Percentiles rank a stretch among this genome's conserved stretches.
These are phyloP conservation scores for Colletotrichum incanum DNA, from an alignment of 2,329 filamentous ascomycete species.

Conservation along the genomic window DNA sequence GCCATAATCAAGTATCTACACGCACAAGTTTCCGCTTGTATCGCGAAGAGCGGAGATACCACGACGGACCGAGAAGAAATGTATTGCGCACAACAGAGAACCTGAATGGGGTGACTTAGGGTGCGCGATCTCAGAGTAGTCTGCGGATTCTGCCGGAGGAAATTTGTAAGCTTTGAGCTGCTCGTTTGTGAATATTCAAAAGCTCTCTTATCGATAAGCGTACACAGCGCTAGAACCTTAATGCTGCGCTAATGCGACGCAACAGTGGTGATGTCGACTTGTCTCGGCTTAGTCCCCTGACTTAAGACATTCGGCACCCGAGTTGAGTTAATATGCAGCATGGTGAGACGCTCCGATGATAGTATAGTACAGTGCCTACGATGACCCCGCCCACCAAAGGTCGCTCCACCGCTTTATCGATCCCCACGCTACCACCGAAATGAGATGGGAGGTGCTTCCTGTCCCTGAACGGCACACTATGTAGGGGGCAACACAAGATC, in stretches of 20 bases:
- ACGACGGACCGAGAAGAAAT: neutral
- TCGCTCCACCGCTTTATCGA: slow-evolving; percentile 9
- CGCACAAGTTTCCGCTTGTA: slow-evolving; percentile 68
- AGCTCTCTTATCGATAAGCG: slow-evolving; percentile 23
- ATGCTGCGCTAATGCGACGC: neutral
- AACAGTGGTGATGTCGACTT: neutral
- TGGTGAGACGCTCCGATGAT: neutral
- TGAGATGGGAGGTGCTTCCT: slow-evolving; percentile 4
- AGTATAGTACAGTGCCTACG: neutral
- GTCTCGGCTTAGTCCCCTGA: neutral
- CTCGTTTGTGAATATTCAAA: slow-evolving; percentile 13
- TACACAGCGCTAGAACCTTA: neutral
- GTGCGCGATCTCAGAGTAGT: neutral
- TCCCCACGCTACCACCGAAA: slow-evolving; percentile 3
- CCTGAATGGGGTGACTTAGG: neutral
- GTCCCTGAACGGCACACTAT: neutral
- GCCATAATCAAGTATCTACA: slow-evolving; percentile 4
- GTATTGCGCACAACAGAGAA: neutral
- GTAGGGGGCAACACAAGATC: neutral
- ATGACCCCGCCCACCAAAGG: neutral
- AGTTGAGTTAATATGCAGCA: neutral
- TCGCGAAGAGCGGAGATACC: slow-evolving; percentile 57
- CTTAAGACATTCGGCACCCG: neutral
- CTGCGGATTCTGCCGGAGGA: neutral
- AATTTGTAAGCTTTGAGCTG: slow-evolving; percentile 16